phyloP scores from a whole-genome alignment of 2,329 filamentous ascomycete species.

The Aphanocladium album region DNA sequence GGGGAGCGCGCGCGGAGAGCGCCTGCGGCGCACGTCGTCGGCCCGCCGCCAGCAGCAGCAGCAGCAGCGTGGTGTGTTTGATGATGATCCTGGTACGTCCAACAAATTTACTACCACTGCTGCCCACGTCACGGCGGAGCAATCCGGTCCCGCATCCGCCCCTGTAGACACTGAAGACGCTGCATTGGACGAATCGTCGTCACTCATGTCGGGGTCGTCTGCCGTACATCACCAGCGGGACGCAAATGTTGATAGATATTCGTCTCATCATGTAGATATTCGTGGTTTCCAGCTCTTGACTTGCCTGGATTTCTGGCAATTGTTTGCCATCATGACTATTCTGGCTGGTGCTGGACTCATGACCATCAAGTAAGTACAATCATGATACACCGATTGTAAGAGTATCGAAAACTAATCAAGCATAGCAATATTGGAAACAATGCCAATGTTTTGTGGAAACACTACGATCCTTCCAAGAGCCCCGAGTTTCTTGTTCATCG shows the following conservation, averaged over 20 bases:
- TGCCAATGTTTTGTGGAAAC: conserved; percentile 79
- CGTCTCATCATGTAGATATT: conserved; percentile 82
- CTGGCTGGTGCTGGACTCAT: conserved; percentile 90
- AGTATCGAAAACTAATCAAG: background rate
- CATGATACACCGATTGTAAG: background rate
- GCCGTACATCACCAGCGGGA: conserved; percentile 47
- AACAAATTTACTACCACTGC: conserved; percentile 28
- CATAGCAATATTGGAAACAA: conserved; percentile 89
- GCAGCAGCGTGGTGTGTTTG: background rate
- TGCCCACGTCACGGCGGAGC: conserved; percentile 22
- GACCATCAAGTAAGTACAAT: conserved; percentile 84
- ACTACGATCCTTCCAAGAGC: conserved; percentile 69
- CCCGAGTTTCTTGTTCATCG: conserved; percentile 71
- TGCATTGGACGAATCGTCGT: conserved; percentile 65
- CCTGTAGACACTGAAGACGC: conserved; percentile 19
- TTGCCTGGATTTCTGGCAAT: conserved; percentile 80
- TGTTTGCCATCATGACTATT: conserved; percentile 84
- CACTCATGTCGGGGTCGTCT: conserved; percentile 65
- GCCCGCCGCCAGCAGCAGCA: conserved; percentile 23
- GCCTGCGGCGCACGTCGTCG: conserved; percentile 37
- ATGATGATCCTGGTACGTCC: conserved; percentile 64
- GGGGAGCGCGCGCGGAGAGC: conserved; percentile 32
- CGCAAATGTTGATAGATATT: conserved; percentile 64
- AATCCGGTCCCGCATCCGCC: conserved; percentile 11
- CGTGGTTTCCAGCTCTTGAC: conserved; percentile 72